phyloP scores from a whole-genome alignment of 192 early-diverging fungal species.

The Backusella morwellensis region DNA sequence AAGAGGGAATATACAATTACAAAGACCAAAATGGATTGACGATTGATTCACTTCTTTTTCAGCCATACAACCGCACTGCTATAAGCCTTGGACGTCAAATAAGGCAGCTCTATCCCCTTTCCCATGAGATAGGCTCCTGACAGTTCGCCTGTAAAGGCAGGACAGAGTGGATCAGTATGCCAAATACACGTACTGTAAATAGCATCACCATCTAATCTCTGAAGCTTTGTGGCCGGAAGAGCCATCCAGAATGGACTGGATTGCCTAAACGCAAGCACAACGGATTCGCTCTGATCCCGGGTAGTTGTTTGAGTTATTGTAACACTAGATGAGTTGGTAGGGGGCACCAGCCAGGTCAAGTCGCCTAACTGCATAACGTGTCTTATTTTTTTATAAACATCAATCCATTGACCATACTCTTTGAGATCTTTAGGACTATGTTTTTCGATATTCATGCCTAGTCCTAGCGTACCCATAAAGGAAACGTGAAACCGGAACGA shows the following conservation, averaged over 20 bases:
- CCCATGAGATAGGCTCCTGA: slow-evolving; percentile 5
- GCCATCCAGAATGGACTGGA: neutral
- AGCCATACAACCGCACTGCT: slow-evolving; percentile 10
- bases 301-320: neutral
- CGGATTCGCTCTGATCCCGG: neutral
- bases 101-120: slow-evolving; percentile 7
- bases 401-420: slow-evolving; percentile 6
- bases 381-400: slow-evolving; percentile 14
- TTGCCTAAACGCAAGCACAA: slow-evolving; percentile 3
- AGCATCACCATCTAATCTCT: neutral
- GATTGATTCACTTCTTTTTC: slow-evolving; percentile 5
- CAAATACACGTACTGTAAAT: neutral
- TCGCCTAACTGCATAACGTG: slow-evolving; percentile 15
- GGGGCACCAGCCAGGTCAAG: slow-evolving; percentile 17
- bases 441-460: slow-evolving; percentile 6
- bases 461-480: slow-evolving; percentile 20
- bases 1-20: too few relatives aligned
- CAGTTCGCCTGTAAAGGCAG: neutral
- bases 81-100: slow-evolving; percentile 1
- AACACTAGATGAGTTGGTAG: neutral
- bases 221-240: neutral
- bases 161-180: neutral
- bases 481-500: slow-evolving; percentile 21
- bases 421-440: neutral
- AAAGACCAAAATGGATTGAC: too few relatives aligned